Evolutionary conservation across 108 stramenopile species (phyloP).

Genomic region (Mayamaea pseudoterrestris): DNA sequence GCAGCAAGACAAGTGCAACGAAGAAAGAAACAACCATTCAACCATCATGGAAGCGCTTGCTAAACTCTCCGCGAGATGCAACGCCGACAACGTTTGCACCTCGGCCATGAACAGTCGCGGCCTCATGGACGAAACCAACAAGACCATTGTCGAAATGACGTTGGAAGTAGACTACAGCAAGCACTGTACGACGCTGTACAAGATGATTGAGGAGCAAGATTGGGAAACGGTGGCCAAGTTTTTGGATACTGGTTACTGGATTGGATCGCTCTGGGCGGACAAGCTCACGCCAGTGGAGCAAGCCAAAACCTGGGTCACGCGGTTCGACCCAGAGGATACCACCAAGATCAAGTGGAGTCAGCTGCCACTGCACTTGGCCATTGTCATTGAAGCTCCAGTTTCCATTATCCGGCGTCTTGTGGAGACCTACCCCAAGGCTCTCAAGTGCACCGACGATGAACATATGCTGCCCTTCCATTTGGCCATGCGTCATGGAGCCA

Average conservation of each 20-base stretch:
- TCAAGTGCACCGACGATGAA: constrained; percentile 35
- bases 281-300: constrained; percentile 22
- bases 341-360: constrained; percentile 31
- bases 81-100: too few relatives aligned
- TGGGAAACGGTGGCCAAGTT: constrained; percentile 31
- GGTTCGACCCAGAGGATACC: constrained; percentile 20
- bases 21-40: too few relatives aligned
- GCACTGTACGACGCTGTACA: constrained; percentile 55
- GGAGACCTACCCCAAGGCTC: constrained; percentile 27
- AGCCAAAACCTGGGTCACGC: constrained; percentile 68
- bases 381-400: constrained; percentile 30
- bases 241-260: constrained; percentile 26
- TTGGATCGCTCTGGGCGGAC: constrained; percentile 12
- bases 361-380: constrained; percentile 42
- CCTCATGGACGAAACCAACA: too few relatives aligned
- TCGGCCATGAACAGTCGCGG: too few relatives aligned
- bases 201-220: constrained; percentile 38
- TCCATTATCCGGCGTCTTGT: constrained; percentile 21
- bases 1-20: too few relatives aligned
- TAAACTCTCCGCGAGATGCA: too few relatives aligned
- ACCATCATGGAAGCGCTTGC: too few relatives aligned
- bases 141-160: too few relatives aligned
- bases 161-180: constrained; percentile 47
- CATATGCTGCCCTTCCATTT: constrained; percentile 42
- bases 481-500: constrained; percentile 24